Evolutionary conservation across 805 yeast genomes (phyloP), one percentile per base, ranked within the genome.

Genomic region (Cyberlindnera veronae): DNA sequence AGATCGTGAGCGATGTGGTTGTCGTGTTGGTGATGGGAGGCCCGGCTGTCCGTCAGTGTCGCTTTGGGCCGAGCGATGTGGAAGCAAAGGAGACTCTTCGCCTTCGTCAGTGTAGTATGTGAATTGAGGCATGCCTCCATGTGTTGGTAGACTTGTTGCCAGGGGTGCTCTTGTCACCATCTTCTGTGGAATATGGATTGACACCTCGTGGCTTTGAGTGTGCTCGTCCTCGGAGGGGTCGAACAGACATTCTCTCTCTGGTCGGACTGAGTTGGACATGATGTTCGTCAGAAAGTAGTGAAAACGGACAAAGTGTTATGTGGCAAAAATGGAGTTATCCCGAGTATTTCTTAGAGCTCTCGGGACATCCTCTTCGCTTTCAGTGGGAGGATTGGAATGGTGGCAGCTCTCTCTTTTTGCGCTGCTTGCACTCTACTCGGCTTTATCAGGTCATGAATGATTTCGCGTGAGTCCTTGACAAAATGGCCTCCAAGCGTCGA

Each of bases 1-100:
- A 1, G 61, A 57, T 5, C 40, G 39, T 18, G 57, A 44, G 33
- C 60, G 42, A 12, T 14, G 28, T 24, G 28, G 14, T 24, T 14
- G 28, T 24, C 28, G 8, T 24, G 28, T 5, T 6, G 11, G 14
- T 5, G 28, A 24, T 14, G 28, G 5, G 12, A 14, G 28, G 12
- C n/a, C n/a, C n/a, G n/a, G n/a, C 28, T 24, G 28, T 13, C 11
- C 5, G 28, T 6, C n/a, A 24, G 28, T 24, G 28, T 24, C 14
- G 28, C 28, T 24, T 21, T 21, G 7, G 11, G 24, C 24, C 7
- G 28, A 29, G 19, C 34, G 23, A 13, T 28, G 30, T 15, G 29
- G 34, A 15, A 39, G 10, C 17, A 36, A 14, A 4, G 34, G 41
- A 7, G 34, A 32, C 18, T 45, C 43, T 20, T 38, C 41, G 18